Evolutionary conservation across 176 grass and related monocot species (phyloP).

Genomic region (Coix lacrymajobi): DNA sequence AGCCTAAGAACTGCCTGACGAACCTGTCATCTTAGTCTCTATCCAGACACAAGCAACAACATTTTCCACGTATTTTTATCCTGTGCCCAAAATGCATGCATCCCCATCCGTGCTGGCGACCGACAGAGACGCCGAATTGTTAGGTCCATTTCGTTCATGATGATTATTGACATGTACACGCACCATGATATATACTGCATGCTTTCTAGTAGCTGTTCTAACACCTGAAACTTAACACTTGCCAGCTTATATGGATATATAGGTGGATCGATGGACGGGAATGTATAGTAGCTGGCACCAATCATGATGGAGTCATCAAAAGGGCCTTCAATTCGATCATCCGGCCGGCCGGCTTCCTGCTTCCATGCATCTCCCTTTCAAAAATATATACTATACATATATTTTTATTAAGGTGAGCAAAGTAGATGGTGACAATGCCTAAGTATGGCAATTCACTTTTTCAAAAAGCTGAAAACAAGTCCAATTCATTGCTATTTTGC

Average conservation of each 20-base stretch:
- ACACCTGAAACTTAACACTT: slow-evolving; percentile 25
- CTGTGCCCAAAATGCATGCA: slow-evolving; percentile 4
- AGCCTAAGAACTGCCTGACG: slow-evolving; percentile 15
- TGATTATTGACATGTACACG: slow-evolving; percentile 32
- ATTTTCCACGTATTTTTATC: slow-evolving; percentile 22
- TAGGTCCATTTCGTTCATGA: slow-evolving; percentile 43
- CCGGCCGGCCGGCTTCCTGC: not conserved
- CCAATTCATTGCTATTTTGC: not conserved
- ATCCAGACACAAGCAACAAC: not conserved
- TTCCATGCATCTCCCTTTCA: slow-evolving; percentile 24
- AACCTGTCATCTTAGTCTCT: slow-evolving; percentile 42
- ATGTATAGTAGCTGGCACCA: slow-evolving; percentile 24
- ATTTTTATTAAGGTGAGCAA: not conserved
- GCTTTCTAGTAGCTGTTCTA: slow-evolving; percentile 21
- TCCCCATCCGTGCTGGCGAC: not conserved
- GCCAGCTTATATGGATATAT: not conserved
- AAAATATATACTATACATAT: slow-evolving; percentile 20
- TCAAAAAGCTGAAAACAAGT: not conserved
- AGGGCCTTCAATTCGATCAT: slow-evolving; percentile 13
- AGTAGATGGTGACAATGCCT: slow-evolving; percentile 33
- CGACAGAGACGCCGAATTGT: slow-evolving; percentile 43
- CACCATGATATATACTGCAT: slow-evolving; percentile 20
- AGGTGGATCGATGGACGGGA: not conserved
- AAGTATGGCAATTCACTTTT: slow-evolving; percentile 22
- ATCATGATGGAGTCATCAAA: slow-evolving; percentile 19